Evolutionary conservation across 75 land plant genomes (phyloP).

Genomic region (Pinus taeda): DNA sequence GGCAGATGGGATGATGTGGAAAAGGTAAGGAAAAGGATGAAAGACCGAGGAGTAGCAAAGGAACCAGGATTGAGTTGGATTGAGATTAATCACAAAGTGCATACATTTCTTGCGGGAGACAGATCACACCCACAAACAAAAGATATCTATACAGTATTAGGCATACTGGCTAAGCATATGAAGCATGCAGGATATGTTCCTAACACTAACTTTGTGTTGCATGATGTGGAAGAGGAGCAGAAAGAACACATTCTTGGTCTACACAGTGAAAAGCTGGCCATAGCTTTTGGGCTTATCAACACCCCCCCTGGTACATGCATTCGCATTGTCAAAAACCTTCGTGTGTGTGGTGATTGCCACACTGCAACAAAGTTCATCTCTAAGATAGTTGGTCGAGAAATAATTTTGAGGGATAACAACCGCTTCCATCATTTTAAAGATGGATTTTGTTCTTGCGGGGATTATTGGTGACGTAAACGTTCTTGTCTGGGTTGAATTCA

Average conservation of each 20-base stretch:
- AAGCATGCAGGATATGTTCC: too few relatives aligned
- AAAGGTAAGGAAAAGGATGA: slow-evolving; percentile 14
- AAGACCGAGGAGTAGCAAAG: slow-evolving; percentile 1
- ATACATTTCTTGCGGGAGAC: slow-evolving; percentile 9
- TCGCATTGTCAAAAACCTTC: slow-evolving; percentile 9
- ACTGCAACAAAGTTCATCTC: slow-evolving; percentile 9
- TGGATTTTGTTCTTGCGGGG: slow-evolving; percentile 5
- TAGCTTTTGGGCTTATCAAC: slow-evolving; percentile 10
- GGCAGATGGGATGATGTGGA: slow-evolving; percentile 10
- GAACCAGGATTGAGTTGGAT: slow-evolving; percentile 8
- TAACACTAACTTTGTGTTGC: slow-evolving; percentile 4
- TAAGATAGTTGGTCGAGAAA: background rate
- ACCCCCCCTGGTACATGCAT: slow-evolving; percentile 7
- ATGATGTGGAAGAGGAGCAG: slow-evolving; percentile 9
- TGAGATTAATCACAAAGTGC: slow-evolving; percentile 8
- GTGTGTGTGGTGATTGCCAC: slow-evolving; percentile 10
- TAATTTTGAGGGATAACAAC: background rate
- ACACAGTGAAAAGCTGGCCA: slow-evolving; percentile 3
- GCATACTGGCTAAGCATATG: slow-evolving; percentile 1
- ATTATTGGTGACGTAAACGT: slow-evolving; percentile 4
- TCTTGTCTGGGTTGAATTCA: too few relatives aligned
- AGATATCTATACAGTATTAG: slow-evolving; percentile 7
- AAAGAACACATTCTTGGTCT: too few relatives aligned
- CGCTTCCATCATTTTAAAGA: slow-evolving; percentile 3
- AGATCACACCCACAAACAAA: slow-evolving; percentile 12